Conservation (phyloP, 2,329 filamentous ascomycete species). For the Chaetomiaceae sp. region DNA sequence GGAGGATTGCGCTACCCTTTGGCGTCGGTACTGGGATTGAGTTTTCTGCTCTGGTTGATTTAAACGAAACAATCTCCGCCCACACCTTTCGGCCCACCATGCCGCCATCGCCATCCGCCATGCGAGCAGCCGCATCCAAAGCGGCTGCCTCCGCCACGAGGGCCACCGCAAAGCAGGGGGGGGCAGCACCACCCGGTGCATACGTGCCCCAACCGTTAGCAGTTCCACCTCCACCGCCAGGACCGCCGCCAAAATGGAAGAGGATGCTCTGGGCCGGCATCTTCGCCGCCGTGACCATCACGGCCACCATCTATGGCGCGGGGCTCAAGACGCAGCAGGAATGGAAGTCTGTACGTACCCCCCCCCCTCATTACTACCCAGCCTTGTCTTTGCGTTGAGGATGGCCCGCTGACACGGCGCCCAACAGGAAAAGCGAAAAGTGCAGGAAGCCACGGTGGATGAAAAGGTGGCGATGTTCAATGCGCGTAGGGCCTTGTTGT, state of each 20-base stretch:
- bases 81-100: neutral
- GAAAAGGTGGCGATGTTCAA: constrained; percentile 30
- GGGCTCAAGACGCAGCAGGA: constrained; percentile 29
- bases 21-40: constrained; percentile 24
- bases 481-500: constrained; percentile 22
- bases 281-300: constrained; percentile 27
- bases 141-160: neutral
- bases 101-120: neutral
- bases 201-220: neutral
- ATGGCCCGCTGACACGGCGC: neutral
- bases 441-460: constrained; percentile 21
- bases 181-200: neutral
- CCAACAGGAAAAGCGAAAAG: constrained; percentile 20
- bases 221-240: neutral
- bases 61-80: too few species aligned
- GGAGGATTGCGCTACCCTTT: constrained; percentile 15
- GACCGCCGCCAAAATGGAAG: constrained; percentile 15
- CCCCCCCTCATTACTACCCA: too few species aligned
- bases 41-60: too few species aligned
- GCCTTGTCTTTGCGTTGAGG: too few species aligned
- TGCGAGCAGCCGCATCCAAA: neutral
- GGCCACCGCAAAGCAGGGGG: neutral
- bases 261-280: constrained; percentile 23
- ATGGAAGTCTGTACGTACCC: constrained; percentile 19
- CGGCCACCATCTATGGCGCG: constrained; percentile 30